A percentile compares a stretch with the other conserved stretches of the same genome.
Evolutionary conservation across 441 rosid genomes (phyloP).

Genomic region (Aquilaria agallochum): DNA sequence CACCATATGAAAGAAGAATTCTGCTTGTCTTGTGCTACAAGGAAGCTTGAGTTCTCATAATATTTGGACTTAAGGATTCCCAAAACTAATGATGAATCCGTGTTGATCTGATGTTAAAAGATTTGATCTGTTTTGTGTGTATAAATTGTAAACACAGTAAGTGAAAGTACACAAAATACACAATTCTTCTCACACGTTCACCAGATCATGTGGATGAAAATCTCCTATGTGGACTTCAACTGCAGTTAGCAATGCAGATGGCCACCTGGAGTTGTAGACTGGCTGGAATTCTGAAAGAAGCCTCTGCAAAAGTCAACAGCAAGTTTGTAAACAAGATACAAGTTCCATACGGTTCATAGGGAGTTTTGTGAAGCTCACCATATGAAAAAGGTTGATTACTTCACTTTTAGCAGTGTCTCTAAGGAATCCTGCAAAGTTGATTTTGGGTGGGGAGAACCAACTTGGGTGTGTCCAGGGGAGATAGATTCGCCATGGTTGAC

Average conservation of each 20-base stretch:
- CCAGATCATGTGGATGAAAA: neutral
- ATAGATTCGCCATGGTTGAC: neutral
- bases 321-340: neutral
- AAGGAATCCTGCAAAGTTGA: neutral
- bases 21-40: no score
- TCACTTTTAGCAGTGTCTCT: neutral
- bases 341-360: neutral
- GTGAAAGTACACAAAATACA: no score
- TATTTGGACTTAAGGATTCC: no score
- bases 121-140: no score
- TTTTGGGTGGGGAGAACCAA: slow-evolving; percentile 2
- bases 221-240: neutral
- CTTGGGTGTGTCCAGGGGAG: neutral
- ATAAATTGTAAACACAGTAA: no score
- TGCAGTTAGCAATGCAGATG: neutral
- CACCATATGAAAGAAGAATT: no score
- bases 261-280: neutral
- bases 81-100: no score
- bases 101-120: no score
- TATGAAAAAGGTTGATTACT: neutral
- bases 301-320: neutral
- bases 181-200: neutral
- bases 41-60: no score
- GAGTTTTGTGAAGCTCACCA: neutral
- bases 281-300: neutral